Conservation (phyloP, 148 eudicot species). For the Dysphania ambrosioides region DNA sequence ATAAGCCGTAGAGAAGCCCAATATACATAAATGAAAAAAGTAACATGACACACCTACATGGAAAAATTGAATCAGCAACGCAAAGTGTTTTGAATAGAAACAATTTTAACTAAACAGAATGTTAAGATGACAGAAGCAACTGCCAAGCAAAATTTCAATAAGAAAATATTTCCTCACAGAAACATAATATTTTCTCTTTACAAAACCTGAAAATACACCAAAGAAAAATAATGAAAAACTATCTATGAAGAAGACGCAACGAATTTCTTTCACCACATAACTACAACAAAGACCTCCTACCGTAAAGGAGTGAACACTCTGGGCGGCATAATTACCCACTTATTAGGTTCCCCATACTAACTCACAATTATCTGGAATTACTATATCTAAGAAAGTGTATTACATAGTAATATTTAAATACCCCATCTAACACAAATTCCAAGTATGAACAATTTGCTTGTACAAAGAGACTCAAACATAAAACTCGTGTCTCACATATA, state of each 20-base stretch:
- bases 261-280: background rate
- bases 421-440: background rate
- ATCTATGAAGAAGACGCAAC: background rate
- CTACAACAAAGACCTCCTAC: too few species aligned
- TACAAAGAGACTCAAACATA: background rate
- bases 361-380: background rate
- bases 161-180: background rate
- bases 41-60: constrained; percentile 44
- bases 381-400: background rate
- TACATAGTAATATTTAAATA: background rate
- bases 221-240: too few species aligned
- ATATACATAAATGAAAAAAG: constrained; percentile 44
- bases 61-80: constrained; percentile 21
- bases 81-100: background rate
- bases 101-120: background rate
- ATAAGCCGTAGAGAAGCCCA: constrained; percentile 60
- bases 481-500: background rate
- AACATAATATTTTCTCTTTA: background rate
- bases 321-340: too few species aligned
- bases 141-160: too few species aligned
- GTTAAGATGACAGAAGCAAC: background rate
- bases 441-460: background rate
- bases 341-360: background rate
- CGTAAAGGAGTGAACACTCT: too few species aligned
- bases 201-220: background rate